These are phyloP conservation scores for Deinandra increscens DNA, from an alignment of 129 eudicot genomes.

Conservation along the genomic window DNA sequence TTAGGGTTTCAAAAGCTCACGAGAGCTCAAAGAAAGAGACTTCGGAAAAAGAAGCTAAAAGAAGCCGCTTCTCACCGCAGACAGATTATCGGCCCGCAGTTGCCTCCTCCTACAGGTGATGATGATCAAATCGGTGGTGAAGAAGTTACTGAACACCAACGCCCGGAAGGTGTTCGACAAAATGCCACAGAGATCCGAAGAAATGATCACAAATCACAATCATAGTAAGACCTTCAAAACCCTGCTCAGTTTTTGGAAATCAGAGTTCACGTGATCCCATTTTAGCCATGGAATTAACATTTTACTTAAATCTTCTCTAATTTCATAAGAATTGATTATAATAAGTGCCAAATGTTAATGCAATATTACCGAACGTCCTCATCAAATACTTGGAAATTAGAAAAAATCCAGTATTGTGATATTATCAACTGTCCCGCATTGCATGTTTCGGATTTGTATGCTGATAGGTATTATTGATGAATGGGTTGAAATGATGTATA, in stretches of 20 bases:
- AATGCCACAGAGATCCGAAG: slow-evolving; percentile 44
- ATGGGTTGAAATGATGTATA: too few relatives aligned
- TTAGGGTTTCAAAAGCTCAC: slow-evolving; percentile 45
- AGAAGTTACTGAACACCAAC: slow-evolving; percentile 7
- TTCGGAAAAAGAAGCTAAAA: slow-evolving; percentile 65
- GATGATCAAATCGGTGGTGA: slow-evolving; percentile 14
- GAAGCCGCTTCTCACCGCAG: slow-evolving; percentile 51
- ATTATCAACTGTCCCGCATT: not conserved
- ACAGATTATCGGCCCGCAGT: slow-evolving; percentile 56
- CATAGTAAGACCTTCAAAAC: slow-evolving; percentile 27
- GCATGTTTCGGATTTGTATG: too few relatives aligned
- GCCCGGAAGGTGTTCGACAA: slow-evolving; percentile 50
- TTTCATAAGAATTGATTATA: not conserved
- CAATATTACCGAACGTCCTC: not conserved
- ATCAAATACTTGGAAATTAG: not conserved
- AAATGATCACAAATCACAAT: slow-evolving; percentile 11
- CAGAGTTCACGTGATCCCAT: not conserved
- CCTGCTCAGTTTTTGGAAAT: not conserved
- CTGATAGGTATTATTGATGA: too few relatives aligned
- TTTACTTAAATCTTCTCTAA: slow-evolving; percentile 1
- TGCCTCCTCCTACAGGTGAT: slow-evolving; percentile 34
- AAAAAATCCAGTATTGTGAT: not conserved
- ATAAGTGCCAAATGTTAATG: not conserved
- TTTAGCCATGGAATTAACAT: slow-evolving; percentile 21
- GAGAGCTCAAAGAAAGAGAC: slow-evolving; percentile 73